Evolutionary conservation across 1,284 basidiomycete genomes (phyloP).

Genomic region (Cystobasidium pallidum): DNA sequence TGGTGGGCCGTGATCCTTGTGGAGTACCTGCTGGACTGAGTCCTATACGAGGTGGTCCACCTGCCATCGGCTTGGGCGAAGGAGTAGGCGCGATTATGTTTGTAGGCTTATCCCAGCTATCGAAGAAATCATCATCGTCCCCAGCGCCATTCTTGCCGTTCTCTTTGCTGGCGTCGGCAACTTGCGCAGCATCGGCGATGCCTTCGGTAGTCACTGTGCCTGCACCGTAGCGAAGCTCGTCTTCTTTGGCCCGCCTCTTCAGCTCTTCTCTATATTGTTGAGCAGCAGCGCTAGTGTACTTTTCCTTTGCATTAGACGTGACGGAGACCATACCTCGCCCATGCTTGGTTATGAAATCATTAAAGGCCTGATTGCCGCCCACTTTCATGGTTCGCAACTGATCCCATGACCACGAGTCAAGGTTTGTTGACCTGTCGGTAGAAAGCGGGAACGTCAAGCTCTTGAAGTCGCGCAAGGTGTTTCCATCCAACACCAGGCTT

Average conservation of each 20-base stretch:
- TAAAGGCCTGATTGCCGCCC: slow-evolving; percentile 86
- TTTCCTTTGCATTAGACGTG: slow-evolving; percentile 59
- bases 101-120: slow-evolving; percentile 85
- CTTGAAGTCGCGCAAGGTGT: no score
- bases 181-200: slow-evolving; percentile 60
- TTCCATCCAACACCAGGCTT: no score
- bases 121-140: slow-evolving; percentile 90
- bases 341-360: slow-evolving; percentile 87
- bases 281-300: slow-evolving; percentile 82
- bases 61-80: slow-evolving; percentile 56
- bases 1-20: slow-evolving; percentile 40
- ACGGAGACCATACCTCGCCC: slow-evolving; percentile 65
- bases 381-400: slow-evolving; percentile 97
- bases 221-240: slow-evolving; percentile 72
- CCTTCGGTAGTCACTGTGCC: slow-evolving; percentile 79
- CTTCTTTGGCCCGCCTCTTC: slow-evolving; percentile 76
- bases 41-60: slow-evolving; percentile 43
- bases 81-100: slow-evolving; percentile 55
- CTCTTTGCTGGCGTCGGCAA: slow-evolving; percentile 52
- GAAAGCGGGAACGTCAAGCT: not conserved
- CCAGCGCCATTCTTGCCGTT: slow-evolving; percentile 57
- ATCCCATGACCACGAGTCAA: slow-evolving; percentile 89
- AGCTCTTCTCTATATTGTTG: slow-evolving; percentile 92
- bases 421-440: slow-evolving; percentile 80
- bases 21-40: slow-evolving; percentile 41